A percentile compares a stretch with the other conserved stretches of the same genome.
These are phyloP conservation scores for Paramecium sonneborni DNA, from an alignment of 73 alveolate genomes.

Conservation along the genomic window DNA sequence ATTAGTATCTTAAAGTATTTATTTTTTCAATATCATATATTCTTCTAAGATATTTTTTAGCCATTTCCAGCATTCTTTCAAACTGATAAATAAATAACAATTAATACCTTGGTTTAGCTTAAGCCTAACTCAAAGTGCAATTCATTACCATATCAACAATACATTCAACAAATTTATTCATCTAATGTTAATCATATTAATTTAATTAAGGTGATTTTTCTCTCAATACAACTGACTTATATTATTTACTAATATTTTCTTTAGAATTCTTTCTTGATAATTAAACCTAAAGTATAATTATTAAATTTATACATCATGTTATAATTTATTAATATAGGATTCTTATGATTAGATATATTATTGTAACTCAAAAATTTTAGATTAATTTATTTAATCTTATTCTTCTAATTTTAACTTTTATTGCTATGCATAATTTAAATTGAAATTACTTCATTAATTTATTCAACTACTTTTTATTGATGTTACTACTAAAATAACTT, in stretches of 20 bases:
- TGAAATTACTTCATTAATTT: background rate
- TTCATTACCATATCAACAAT: slow-evolving; percentile 51
- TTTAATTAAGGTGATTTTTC: slow-evolving; percentile 10
- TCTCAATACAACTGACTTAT: slow-evolving; percentile 12
- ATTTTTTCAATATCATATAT: slow-evolving; percentile 15
- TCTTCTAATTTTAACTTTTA: background rate
- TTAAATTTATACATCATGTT: background rate
- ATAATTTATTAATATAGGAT: background rate
- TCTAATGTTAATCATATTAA: background rate
- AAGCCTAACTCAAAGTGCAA: background rate
- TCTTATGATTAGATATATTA: background rate
- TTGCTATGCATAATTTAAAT: background rate
- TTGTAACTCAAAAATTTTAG: background rate
- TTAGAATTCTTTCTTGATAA: slow-evolving; percentile 48
- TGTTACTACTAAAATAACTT: background rate
- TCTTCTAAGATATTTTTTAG: slow-evolving; percentile 26
- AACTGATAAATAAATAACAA: background rate
- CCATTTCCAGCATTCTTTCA: slow-evolving; percentile 60
- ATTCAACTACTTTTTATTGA: background rate
- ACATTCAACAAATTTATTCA: slow-evolving; percentile 12
- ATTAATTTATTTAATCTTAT: background rate
- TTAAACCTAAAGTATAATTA: background rate
- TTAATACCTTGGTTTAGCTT: slow-evolving; percentile 2
- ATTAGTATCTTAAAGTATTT: background rate
- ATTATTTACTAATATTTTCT: slow-evolving; percentile 31